These are phyloP conservation scores for Catharanthus roseus DNA, from an alignment of 257 asterid genomes.

Conservation along the genomic window DNA sequence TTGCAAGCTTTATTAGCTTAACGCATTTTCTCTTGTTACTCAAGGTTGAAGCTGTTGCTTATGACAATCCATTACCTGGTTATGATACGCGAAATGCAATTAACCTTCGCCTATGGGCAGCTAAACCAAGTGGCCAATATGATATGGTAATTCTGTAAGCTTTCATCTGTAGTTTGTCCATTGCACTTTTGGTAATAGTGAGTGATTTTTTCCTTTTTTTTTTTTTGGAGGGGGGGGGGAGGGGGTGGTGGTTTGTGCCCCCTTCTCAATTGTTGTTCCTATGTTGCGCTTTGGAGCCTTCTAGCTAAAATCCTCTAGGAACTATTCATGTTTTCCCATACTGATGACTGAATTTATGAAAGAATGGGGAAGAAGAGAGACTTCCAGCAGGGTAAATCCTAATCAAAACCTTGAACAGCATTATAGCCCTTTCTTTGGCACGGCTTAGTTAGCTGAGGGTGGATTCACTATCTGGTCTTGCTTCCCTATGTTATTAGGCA, in stretches of 20 bases:
- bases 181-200: not conserved
- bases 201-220: too few relatives aligned
- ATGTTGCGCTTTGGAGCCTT: not conserved
- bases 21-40: conserved; percentile 13
- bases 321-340: not conserved
- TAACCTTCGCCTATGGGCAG: conserved; percentile 54
- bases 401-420: not conserved
- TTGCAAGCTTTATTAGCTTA: not conserved
- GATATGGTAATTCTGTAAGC: conserved; percentile 35
- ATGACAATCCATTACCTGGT: conserved; percentile 50
- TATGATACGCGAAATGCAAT: conserved; percentile 48
- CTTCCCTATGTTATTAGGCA: not conserved
- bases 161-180: not conserved
- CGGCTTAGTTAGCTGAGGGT: not conserved
- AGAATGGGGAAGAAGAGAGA: not conserved
- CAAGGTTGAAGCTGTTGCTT: conserved; percentile 52
- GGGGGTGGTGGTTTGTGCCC: not conserved
- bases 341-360: not conserved
- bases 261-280: too few relatives aligned
- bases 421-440: not conserved
- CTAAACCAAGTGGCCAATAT: conserved; percentile 51
- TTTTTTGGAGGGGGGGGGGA: not conserved
- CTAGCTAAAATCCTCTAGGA: not conserved
- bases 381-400: not conserved
- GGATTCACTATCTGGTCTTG: not conserved